These are phyloP conservation scores for Trametes elegans DNA, from an alignment of 768 basidiomycete species.

Conservation along the genomic window DNA sequence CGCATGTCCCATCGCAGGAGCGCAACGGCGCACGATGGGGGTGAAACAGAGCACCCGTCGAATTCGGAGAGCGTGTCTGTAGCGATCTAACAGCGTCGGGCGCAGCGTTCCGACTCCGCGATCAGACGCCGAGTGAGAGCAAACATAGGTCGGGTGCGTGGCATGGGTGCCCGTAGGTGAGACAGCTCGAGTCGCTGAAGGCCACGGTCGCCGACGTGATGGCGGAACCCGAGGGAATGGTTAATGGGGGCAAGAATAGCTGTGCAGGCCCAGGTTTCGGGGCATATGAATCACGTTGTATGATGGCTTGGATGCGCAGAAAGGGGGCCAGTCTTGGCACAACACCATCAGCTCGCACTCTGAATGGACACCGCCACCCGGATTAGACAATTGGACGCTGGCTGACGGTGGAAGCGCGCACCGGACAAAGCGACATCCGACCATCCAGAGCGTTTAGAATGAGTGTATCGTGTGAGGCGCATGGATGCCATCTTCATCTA, in stretches of 20 bases:
- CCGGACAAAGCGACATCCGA: not conserved
- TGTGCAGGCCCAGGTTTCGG: not conserved
- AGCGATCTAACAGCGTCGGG: not conserved
- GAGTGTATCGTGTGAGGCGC: not conserved
- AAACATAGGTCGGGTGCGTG: not conserved
- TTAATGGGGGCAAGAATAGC: not conserved
- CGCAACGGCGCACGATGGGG: not conserved
- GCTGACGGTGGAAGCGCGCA: not conserved
- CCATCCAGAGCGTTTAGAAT: not conserved
- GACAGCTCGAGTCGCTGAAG: not conserved
- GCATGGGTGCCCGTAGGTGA: not conserved
- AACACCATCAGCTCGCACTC: not conserved
- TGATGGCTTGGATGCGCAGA: not conserved
- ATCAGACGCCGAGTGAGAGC: not conserved
- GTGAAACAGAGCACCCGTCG: not conserved
- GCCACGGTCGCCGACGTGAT: not conserved
- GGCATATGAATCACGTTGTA: not conserved
- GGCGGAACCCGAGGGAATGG: not conserved
- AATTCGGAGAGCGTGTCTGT: not conserved
- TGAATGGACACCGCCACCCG: constrained; percentile 6
- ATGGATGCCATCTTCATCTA: not conserved
- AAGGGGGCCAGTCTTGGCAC: not conserved
- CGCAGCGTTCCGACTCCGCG: not conserved
- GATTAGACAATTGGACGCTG: not conserved
- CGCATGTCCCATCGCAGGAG: not conserved